A percentile compares a stretch with the other conserved stretches of the same genome.
These are phyloP conservation scores for Sclerotinia glacialis DNA, from an alignment of 2,329 filamentous ascomycete species.

Conservation along the genomic window DNA sequence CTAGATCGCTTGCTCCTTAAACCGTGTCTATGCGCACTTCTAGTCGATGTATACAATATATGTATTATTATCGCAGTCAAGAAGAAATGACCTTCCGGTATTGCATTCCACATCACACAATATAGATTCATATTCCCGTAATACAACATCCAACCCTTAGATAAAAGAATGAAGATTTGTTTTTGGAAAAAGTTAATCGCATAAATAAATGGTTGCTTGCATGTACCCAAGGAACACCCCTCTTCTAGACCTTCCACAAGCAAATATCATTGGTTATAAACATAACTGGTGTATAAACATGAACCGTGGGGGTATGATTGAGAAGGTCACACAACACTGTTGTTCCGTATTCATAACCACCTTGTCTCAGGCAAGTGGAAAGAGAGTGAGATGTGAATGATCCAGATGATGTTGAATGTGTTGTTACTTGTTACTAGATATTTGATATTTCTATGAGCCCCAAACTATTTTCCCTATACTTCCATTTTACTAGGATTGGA, in stretches of 20 bases:
- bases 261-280: not conserved
- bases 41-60: too few species aligned
- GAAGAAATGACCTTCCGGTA: not conserved
- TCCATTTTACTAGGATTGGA: not conserved
- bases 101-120: not conserved
- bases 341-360: not conserved
- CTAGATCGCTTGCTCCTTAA: not conserved
- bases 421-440: too few species aligned
- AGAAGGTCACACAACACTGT: slow-evolving; percentile 2
- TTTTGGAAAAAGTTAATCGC: not conserved
- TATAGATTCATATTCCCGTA: not conserved
- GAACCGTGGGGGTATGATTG: not conserved
- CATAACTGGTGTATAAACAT: not conserved
- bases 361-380: not conserved
- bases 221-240: not conserved
- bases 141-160: not conserved
- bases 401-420: slow-evolving; percentile 11
- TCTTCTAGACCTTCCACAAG: not conserved
- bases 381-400: slow-evolving; percentile 10
- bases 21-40: not conserved
- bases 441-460: too few species aligned
- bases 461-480: too few species aligned
- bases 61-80: not conserved
- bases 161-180: not conserved
- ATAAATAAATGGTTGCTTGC: too few species aligned